Percentiles rank a stretch among this genome's conserved stretches.
Evolutionary conservation across 805 yeast species (phyloP).

Genomic region (Candida sonorensis): DNA sequence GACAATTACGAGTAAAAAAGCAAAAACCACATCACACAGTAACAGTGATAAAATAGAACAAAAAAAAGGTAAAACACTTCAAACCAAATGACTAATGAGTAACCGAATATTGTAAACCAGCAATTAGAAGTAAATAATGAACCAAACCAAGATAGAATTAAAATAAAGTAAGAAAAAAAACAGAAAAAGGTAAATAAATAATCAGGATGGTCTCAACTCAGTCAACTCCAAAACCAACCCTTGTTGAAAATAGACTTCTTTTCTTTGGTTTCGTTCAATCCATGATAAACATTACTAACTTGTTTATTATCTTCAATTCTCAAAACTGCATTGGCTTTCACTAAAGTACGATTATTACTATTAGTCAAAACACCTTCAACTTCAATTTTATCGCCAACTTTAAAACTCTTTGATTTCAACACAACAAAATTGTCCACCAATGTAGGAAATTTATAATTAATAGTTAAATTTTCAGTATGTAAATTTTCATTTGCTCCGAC

Average conservation of each 20-base stretch:
- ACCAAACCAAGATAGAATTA: too few relatives aligned
- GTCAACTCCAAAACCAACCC: conserved; percentile 19
- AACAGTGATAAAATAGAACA: too few relatives aligned
- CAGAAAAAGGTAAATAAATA: conserved; percentile 2
- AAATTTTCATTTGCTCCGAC: conserved; percentile 33
- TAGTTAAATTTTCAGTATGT: conserved; percentile 40
- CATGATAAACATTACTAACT: conserved; percentile 3
- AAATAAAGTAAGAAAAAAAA: conserved; percentile 1
- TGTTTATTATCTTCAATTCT: conserved; percentile 4
- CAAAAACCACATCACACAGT: too few relatives aligned
- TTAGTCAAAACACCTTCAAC: conserved; percentile 50
- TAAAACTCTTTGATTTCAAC: conserved; percentile 42
- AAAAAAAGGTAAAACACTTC: too few relatives aligned
- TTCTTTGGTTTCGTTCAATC: conserved; percentile 2
- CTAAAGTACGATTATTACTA: conserved; percentile 46
- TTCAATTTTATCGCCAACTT: conserved; percentile 26
- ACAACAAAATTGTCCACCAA: conserved; percentile 72
- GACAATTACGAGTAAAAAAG: too few relatives aligned
- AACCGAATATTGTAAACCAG: too few relatives aligned
- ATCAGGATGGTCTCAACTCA: too few relatives aligned
- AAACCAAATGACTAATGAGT: too few relatives aligned
- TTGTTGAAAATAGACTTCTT: not conserved
- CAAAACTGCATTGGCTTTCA: conserved; percentile 48
- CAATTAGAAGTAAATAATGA: too few relatives aligned
- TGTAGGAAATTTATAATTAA: conserved; percentile 65